These are phyloP conservation scores for Mrakiaceae sp. DNA, from an alignment of 1,284 basidiomycete genomes.

Conservation along the genomic window DNA sequence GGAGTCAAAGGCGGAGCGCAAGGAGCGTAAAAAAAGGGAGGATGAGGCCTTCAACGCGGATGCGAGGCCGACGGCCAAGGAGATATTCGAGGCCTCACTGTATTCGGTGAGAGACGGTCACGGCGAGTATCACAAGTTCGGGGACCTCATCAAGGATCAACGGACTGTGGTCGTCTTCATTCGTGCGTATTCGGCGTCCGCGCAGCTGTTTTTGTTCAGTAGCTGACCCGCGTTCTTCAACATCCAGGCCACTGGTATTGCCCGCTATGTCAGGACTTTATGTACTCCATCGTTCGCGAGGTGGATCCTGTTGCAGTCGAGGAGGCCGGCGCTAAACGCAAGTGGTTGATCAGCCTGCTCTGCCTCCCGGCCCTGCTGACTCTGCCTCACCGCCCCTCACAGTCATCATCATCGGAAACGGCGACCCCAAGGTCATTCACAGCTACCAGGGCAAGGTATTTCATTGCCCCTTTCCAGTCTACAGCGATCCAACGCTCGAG, in stretches of 20 bases:
- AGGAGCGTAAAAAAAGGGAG: slow-evolving; percentile 20
- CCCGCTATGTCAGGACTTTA: slow-evolving; percentile 43
- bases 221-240: slow-evolving; percentile 38
- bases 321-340: slow-evolving; percentile 41
- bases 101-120: slow-evolving; percentile 54
- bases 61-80: slow-evolving; percentile 22
- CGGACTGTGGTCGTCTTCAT: slow-evolving; percentile 53
- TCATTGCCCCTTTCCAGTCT: slow-evolving; percentile 46
- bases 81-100: slow-evolving; percentile 49
- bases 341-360: slow-evolving; percentile 18
- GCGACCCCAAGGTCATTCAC: slow-evolving; percentile 56
- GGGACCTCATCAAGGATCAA: slow-evolving; percentile 53
- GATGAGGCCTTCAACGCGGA: slow-evolving; percentile 23
- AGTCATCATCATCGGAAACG: slow-evolving; percentile 66
- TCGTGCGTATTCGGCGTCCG: slow-evolving; percentile 2
- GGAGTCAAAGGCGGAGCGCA: slow-evolving; percentile 22
- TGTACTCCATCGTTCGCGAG: slow-evolving; percentile 50
- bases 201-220: background rate
- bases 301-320: slow-evolving; percentile 47
- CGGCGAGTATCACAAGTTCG: slow-evolving; percentile 55
- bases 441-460: slow-evolving; percentile 42
- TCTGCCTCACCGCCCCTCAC: background rate
- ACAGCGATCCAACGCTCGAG: slow-evolving; percentile 58
- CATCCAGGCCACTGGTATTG: slow-evolving; percentile 28
- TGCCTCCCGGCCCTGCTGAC: background rate